Conservation (phyloP, 116 monocot genomes). For the Zostera marina region DNA sequence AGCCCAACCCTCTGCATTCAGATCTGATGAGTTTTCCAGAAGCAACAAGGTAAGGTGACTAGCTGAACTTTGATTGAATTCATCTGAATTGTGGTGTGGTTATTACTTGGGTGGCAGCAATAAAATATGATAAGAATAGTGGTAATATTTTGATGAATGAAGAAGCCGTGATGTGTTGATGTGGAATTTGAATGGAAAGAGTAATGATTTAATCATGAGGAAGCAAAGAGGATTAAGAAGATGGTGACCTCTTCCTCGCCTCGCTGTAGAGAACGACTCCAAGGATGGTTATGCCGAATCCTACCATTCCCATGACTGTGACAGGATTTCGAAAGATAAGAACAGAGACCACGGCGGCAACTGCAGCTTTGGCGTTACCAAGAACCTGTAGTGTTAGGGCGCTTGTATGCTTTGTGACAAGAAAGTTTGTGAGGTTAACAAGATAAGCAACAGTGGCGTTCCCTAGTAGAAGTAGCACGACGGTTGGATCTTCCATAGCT, state of each 20-base stretch:
- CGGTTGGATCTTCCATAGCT: constrained; percentile 24
- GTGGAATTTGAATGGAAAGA: neutral
- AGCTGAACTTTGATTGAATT: too few species aligned
- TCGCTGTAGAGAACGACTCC: constrained; percentile 89
- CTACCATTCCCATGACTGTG: constrained; percentile 59
- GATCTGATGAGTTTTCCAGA: too few species aligned
- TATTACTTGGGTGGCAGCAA: too few species aligned
- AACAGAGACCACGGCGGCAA: constrained; percentile 78
- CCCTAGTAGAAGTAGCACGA: constrained; percentile 40
- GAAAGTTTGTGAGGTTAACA: constrained; percentile 1
- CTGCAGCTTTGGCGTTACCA: constrained; percentile 88
- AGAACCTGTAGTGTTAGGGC: constrained; percentile 86
- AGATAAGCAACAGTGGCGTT: constrained; percentile 75
- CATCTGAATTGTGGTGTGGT: too few species aligned
- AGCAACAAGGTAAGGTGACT: too few species aligned
- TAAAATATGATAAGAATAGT: too few species aligned
- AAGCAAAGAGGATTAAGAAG: neutral
- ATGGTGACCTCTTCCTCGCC: constrained; percentile 55
- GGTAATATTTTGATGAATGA: too few species aligned
- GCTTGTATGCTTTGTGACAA: constrained; percentile 70
- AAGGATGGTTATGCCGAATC: constrained; percentile 66
- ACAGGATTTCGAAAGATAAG: constrained; percentile 83
- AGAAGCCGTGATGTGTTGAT: neutral
- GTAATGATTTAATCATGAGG: neutral
- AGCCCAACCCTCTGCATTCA: too few species aligned